Percentiles rank a stretch among this genome's conserved stretches.
Evolutionary conservation across 2,329 filamentous ascomycete species (phyloP).

Genomic region (Coniella vitis): DNA sequence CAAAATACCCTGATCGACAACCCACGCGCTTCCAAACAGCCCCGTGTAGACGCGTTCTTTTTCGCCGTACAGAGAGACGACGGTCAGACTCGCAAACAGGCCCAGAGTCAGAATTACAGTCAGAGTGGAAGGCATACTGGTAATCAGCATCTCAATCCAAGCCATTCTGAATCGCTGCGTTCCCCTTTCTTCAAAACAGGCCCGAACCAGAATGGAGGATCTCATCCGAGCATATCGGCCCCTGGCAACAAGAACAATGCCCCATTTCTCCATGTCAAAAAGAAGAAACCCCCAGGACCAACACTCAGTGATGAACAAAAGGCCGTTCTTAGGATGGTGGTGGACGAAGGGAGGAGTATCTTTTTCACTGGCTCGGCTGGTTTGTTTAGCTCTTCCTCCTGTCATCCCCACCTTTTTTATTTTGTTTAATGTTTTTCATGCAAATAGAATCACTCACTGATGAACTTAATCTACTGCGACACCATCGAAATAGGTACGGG

Average conservation of each 20-base stretch:
- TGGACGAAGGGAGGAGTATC: slow-evolving; percentile 60
- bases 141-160: background rate
- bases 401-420: background rate
- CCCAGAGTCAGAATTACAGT: background rate
- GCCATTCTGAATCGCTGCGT: background rate
- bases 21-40: background rate
- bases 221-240: background rate
- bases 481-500: slow-evolving; percentile 50
- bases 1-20: background rate
- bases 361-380: slow-evolving; percentile 68
- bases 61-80: background rate
- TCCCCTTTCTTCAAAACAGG: background rate
- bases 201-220: background rate
- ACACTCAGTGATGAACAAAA: slow-evolving; percentile 62
- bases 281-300: background rate
- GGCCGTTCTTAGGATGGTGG: slow-evolving; percentile 58
- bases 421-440: too few species aligned
- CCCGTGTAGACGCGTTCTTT: slow-evolving; percentile 5
- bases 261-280: too few species aligned
- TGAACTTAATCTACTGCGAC: too few species aligned
- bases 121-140: background rate
- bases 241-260: too few species aligned
- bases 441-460: too few species aligned
- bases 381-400: too few species aligned
- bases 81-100: background rate